A percentile compares a stretch with the other conserved stretches of the same genome.
Evolutionary conservation across 257 asterid species (phyloP).

Genomic region (Plantago elongata): DNA sequence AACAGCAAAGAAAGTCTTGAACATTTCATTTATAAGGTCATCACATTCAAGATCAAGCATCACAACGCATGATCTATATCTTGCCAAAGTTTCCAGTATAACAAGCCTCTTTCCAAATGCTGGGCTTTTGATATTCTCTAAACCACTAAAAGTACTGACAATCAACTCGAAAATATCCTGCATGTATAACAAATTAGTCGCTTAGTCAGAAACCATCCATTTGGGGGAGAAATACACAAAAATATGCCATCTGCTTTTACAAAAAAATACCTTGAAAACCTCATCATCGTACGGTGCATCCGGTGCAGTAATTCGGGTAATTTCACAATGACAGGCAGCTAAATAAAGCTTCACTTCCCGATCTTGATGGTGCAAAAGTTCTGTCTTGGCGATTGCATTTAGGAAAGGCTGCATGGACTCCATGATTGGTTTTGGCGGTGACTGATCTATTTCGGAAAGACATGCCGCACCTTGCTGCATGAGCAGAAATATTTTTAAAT

Average conservation of each 20-base stretch:
- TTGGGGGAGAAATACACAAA: conserved; percentile 15
- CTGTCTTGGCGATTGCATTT: conserved; percentile 73
- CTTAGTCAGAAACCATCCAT: conserved; percentile 22
- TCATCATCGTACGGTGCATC: conserved; percentile 91
- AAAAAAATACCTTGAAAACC: conserved; percentile 61
- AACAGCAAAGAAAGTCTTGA: conserved; percentile 64
- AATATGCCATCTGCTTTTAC: conserved; percentile 7
- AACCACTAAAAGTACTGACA: conserved; percentile 85
- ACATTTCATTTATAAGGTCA: conserved; percentile 86
- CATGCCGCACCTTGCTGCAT: conserved; percentile 84
- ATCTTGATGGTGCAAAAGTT: conserved; percentile 89
- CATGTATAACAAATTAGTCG: conserved; percentile 22
- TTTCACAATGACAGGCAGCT: conserved; percentile 94
- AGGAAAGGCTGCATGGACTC: conserved; percentile 80
- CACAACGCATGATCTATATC: conserved; percentile 91
- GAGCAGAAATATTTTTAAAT: conserved; percentile 18
- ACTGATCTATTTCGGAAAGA: conserved; percentile 86
- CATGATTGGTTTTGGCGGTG: conserved; percentile 68
- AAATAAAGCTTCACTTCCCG: conserved; percentile 87
- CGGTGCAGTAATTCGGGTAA: conserved; percentile 96
- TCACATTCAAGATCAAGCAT: conserved; percentile 99
- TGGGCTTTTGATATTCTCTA: conserved; percentile 68
- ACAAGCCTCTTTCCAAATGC: conserved; percentile 88
- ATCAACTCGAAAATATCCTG: conserved; percentile 92
- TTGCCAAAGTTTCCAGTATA: conserved; percentile 89